Evolutionary conservation across 2,329 filamentous ascomycete genomes (phyloP), one percentile per base, ranked within the genome.

Genomic region (Stagonosporopsis chrysanthemi): DNA sequence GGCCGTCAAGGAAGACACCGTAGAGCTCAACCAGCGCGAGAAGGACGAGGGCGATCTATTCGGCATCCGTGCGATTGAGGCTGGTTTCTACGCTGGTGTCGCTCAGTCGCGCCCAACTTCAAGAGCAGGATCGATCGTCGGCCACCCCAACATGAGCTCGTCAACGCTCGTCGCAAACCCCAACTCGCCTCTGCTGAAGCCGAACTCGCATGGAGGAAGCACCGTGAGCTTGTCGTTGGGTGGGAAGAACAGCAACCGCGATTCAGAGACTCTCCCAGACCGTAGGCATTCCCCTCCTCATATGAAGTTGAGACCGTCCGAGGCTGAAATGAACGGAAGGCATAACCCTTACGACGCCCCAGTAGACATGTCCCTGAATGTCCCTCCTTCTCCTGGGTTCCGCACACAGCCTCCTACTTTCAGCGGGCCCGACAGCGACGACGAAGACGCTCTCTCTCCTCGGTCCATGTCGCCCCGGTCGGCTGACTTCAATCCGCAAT

Each of bases 31-130:
- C 52, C 66, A 71, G 42, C 67, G 72, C 40, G 67, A 73, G 56
- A 76, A 74, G 63, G 75, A 77, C 57, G 73, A 77, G 52, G 75
- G 75, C 15, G 75, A 78, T 47, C 64, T 77, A 2, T 77, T 78
- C 48, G 75, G 75, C 43, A 65, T 77, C 40, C 73, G 76, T n/a
- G 75, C 76, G 53, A 74, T 78, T 31, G 76, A 78, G 63, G 75
- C 75, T 35, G 76, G 75, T n/a, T 78, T 75, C 63, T 77, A 69
- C 46, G 76, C 73, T 43, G 75, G 76, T 46, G 73, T 78, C 11
- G 69, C 72, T 24, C 75, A 78, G 49, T 78, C 76, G 23, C 72
- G 74, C 40, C 75, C 75, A 22, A 70, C 67, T 11, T 77, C 75
- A 58, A 69, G 72, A 66, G 68, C 73, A 15, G 68, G 67, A 60